These are phyloP conservation scores for Penicillium sp. DNA, from an alignment of 2,329 filamentous ascomycete genomes.

Conservation along the genomic window DNA sequence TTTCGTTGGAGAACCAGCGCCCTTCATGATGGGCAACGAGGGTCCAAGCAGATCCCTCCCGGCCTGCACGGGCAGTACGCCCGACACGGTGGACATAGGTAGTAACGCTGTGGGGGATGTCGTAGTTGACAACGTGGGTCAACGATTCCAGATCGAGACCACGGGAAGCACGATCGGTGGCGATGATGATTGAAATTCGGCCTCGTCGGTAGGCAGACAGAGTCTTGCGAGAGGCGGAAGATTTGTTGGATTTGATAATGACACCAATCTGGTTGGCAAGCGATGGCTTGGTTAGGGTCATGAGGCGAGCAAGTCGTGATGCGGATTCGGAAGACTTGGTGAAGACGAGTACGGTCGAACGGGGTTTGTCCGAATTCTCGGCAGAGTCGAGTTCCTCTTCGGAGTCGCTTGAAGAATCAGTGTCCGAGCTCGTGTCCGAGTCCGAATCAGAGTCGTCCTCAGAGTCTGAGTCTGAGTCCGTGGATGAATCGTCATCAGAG, in stretches of 20 bases:
- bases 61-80: conserved; percentile 77
- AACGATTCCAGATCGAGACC: conserved; percentile 78
- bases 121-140: conserved; percentile 88
- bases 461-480: conserved; percentile 21
- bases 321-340: conserved; percentile 86
- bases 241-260: conserved; percentile 73
- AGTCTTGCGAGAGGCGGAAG: conserved; percentile 62
- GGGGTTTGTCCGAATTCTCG: conserved; percentile 26
- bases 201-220: conserved; percentile 60
- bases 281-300: conserved; percentile 60
- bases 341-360: conserved; percentile 65
- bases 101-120: conserved; percentile 73
- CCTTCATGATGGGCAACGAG: conserved; percentile 76
- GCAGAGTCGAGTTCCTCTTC: conserved; percentile 32
- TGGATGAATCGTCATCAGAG: conserved; percentile 28
- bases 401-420: conserved; percentile 24
- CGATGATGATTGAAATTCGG: conserved; percentile 69
- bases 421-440: conserved; percentile 19
- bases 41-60: conserved; percentile 74
- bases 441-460: conserved; percentile 24
- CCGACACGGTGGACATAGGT: conserved; percentile 90
- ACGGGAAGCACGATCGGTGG: conserved; percentile 87
- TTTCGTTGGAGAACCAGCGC: conserved; percentile 85
- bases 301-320: conserved; percentile 74
- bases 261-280: conserved; percentile 58